Evolutionary conservation across 495 filamentous ascomycete genomes (phyloP).

Genomic region (Melanomma pulvis-pyrius): DNA sequence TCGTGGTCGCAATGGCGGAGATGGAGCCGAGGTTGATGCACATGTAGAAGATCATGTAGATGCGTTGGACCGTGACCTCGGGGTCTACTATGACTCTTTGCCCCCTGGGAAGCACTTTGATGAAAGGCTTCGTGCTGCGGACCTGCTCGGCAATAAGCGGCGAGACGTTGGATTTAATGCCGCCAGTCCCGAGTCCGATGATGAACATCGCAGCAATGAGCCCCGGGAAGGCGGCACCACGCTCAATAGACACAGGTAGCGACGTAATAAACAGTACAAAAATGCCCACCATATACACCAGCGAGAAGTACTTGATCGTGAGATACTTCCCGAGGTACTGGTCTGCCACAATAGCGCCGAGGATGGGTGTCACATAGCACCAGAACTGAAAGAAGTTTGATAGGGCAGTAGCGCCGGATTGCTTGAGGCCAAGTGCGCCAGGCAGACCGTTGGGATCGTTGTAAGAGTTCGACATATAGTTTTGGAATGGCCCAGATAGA

Average conservation of each 20-base stretch:
- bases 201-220: slow-evolving; percentile 53
- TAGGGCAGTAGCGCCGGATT: slow-evolving; percentile 59
- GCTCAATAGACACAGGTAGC: slow-evolving; percentile 42
- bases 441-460: slow-evolving; percentile 36
- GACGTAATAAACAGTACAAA: slow-evolving; percentile 46
- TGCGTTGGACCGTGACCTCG: slow-evolving; percentile 69
- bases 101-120: slow-evolving; percentile 56
- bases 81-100: slow-evolving; percentile 78
- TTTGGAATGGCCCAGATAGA: slow-evolving; percentile 35
- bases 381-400: slow-evolving; percentile 67
- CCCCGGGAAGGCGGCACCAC: slow-evolving; percentile 39
- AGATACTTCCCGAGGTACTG: slow-evolving; percentile 69
- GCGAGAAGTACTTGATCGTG: slow-evolving; percentile 61
- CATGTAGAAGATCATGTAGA: slow-evolving; percentile 68
- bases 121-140: slow-evolving; percentile 59
- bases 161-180: slow-evolving; percentile 73
- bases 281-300: slow-evolving; percentile 49
- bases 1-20: slow-evolving; percentile 65
- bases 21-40: slow-evolving; percentile 77
- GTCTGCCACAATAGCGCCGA: slow-evolving; percentile 61
- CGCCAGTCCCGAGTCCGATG: slow-evolving; percentile 65
- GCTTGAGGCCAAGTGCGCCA: slow-evolving; percentile 44
- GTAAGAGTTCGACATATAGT: slow-evolving; percentile 38
- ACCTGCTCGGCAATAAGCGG: slow-evolving; percentile 75
- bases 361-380: slow-evolving; percentile 61